Evolutionary conservation across 108 stramenopile species (phyloP).

Genomic region (Skeletonema marinoi): DNA sequence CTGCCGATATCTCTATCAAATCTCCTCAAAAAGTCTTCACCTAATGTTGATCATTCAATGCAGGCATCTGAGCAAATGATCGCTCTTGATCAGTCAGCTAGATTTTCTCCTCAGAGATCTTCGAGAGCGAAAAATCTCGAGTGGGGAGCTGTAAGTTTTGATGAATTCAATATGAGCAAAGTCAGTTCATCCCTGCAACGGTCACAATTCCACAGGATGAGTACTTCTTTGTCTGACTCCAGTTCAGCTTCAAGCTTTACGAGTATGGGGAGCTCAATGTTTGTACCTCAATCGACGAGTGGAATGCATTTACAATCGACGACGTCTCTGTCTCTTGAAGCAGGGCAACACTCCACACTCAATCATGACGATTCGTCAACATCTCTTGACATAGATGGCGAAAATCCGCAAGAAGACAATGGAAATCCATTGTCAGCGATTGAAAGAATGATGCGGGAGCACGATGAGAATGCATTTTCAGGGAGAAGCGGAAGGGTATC

Average conservation of each 20-base stretch:
- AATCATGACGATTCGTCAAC: not conserved
- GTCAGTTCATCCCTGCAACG: slow-evolving; percentile 1
- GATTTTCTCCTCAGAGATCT: slow-evolving; percentile 12
- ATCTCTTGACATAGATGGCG: slow-evolving; percentile 6
- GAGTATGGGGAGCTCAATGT: slow-evolving; percentile 20
- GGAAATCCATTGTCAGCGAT: slow-evolving; percentile 3
- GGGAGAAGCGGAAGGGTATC: slow-evolving; percentile 5
- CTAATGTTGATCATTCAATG: not conserved
- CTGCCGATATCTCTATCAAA: slow-evolving; percentile 30
- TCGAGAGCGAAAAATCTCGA: slow-evolving; percentile 26
- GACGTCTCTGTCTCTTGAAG: slow-evolving; percentile 27
- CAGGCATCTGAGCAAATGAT: not conserved
- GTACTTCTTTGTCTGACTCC: slow-evolving; percentile 14
- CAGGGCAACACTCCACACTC: slow-evolving; percentile 1
- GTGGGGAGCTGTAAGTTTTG: slow-evolving; percentile 51
- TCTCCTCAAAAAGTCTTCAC: slow-evolving; percentile 22
- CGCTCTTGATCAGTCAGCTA: not conserved
- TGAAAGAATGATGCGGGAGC: slow-evolving; percentile 30
- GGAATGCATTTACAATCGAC: slow-evolving; percentile 35
- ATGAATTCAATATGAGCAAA: slow-evolving; percentile 20
- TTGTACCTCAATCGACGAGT: slow-evolving; percentile 4
- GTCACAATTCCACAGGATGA: slow-evolving; percentile 1
- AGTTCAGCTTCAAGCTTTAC: slow-evolving; percentile 29
- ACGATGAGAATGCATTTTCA: slow-evolving; percentile 16
- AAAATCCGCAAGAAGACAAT: not conserved